Evolutionary conservation across 2,329 filamentous ascomycete species (phyloP).

Genomic region (Calonectria pauciramosa): DNA sequence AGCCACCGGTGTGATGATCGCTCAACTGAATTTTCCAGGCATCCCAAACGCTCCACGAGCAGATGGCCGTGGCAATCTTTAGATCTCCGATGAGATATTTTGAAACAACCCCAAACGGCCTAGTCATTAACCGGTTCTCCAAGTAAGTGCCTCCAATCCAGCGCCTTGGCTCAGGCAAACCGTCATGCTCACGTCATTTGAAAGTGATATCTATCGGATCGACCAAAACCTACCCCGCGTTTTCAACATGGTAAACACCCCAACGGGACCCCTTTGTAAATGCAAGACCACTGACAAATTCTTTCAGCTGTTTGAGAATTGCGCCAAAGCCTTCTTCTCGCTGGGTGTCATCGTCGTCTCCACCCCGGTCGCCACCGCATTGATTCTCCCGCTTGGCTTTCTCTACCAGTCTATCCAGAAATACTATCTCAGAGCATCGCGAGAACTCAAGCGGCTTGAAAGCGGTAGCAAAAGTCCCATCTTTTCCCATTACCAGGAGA

Average conservation of each 20-base stretch:
- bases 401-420: not conserved
- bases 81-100: constrained; percentile 16
- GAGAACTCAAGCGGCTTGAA: constrained; percentile 9
- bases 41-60: constrained; percentile 9
- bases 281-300: not conserved
- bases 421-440: constrained; percentile 9
- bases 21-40: not conserved
- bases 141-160: not conserved
- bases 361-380: not conserved
- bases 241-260: not conserved
- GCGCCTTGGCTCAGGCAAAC: no score
- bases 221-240: constrained; percentile 12
- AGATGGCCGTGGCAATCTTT: constrained; percentile 6
- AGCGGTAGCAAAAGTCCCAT: constrained; percentile 4
- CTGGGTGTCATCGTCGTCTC: not conserved
- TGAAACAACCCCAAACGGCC: constrained; percentile 11
- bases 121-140: constrained; percentile 8
- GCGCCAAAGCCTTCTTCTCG: constrained; percentile 5
- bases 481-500: constrained; percentile 10
- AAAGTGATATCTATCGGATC: constrained; percentile 13
- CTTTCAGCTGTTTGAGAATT: constrained; percentile 4
- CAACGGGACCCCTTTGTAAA: no score
- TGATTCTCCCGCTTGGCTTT: not conserved
- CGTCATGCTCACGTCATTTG: not conserved
- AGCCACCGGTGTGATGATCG: not conserved